Percentiles rank a stretch among this genome's conserved stretches.
These are phyloP conservation scores for Psilocybe azurescens DNA, from an alignment of 768 basidiomycete species.

Conservation along the genomic window DNA sequence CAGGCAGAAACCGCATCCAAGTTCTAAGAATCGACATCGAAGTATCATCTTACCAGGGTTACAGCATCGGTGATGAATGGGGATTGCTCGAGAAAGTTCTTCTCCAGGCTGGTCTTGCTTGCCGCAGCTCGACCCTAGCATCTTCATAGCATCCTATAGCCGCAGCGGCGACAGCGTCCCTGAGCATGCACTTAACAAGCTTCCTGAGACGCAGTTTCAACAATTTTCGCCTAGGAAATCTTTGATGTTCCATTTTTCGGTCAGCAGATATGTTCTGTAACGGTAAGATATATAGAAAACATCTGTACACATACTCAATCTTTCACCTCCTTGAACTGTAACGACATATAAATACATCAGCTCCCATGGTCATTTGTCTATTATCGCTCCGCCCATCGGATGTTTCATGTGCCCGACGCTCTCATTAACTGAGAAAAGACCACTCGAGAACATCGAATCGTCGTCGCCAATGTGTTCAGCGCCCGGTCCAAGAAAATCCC, in stretches of 20 bases:
- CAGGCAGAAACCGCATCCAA: neutral
- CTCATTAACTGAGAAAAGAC: too few species aligned
- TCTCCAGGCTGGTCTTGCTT: neutral
- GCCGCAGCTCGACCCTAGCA: neutral
- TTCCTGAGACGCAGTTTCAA: neutral
- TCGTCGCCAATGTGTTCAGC: too few species aligned
- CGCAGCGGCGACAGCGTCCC: neutral
- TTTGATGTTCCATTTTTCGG: neutral
- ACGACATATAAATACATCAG: too few species aligned
- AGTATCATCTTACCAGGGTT: neutral
- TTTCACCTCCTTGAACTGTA: too few species aligned
- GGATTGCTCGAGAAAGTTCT: neutral
- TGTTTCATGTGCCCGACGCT: too few species aligned
- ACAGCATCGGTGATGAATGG: neutral
- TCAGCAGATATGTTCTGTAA: neutral
- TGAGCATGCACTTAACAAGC: neutral
- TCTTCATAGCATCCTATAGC: neutral
- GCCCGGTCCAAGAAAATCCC: too few species aligned
- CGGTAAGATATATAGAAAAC: too few species aligned
- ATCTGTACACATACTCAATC: too few species aligned
- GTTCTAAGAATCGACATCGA: neutral
- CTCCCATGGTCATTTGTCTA: too few species aligned
- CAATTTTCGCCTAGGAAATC: neutral
- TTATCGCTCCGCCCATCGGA: too few species aligned
- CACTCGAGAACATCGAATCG: too few species aligned